Conservation (phyloP, 2,329 filamentous ascomycete species). For the Claviceps sp. region DNA sequence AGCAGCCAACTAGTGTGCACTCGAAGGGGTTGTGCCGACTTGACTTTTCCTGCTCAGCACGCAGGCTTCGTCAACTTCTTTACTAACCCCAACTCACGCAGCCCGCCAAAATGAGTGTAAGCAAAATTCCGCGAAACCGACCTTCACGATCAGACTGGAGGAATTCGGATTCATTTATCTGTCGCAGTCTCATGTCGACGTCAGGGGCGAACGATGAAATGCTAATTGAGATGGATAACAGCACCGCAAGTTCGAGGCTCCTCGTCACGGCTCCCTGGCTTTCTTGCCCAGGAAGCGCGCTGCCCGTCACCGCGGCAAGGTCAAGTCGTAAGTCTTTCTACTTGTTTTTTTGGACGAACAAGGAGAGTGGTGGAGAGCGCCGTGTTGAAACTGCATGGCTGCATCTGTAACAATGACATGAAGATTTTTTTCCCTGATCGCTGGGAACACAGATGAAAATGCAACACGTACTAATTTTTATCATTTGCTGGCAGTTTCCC, state of each 20-base stretch:
- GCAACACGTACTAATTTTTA: background rate
- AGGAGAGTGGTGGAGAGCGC: background rate
- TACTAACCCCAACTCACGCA: background rate
- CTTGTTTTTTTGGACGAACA: background rate
- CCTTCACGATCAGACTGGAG: too few species aligned
- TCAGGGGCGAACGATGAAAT: background rate
- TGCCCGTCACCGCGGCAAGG: constrained; percentile 88
- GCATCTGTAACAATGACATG: background rate
- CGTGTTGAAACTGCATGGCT: background rate
- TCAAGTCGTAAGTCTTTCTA: constrained; percentile 73
- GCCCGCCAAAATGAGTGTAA: constrained; percentile 15
- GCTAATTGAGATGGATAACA: constrained; percentile 11
- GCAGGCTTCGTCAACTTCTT: constrained; percentile 21
- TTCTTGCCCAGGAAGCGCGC: constrained; percentile 86
- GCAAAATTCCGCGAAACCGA: constrained; percentile 9
- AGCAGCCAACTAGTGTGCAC: background rate
- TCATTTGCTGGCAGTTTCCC: constrained; percentile 58
- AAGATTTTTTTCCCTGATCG: too few species aligned
- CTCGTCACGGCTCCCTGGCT: constrained; percentile 87
- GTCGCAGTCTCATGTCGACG: background rate
- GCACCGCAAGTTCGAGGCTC: constrained; percentile 61
- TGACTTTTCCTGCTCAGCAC: constrained; percentile 13
- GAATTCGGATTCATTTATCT: background rate
- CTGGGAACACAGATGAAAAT: background rate
- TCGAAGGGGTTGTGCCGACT: constrained; percentile 6